phyloP scores from a whole-genome alignment of 139 green algal genomes.

The Dunaliella primolecta region DNA sequence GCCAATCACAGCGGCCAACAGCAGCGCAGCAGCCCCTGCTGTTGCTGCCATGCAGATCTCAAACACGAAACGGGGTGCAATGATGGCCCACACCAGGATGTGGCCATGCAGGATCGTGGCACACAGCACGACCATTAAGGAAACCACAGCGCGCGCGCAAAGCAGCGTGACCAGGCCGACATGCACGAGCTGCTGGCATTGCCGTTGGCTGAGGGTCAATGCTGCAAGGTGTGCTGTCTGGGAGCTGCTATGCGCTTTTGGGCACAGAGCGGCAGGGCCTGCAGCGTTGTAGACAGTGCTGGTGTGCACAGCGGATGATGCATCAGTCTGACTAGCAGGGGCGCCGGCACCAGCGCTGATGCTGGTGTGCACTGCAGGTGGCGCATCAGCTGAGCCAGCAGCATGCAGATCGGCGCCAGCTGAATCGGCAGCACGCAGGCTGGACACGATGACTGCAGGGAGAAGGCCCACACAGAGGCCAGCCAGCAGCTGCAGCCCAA shows the following conservation, averaged over 20 bases:
- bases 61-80: constrained; percentile 89
- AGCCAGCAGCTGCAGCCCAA: constrained; percentile 41
- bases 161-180: not conserved
- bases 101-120: constrained; percentile 68
- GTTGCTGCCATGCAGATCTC: constrained; percentile 47
- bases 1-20: too few species aligned
- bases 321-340: too few species aligned
- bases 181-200: not conserved
- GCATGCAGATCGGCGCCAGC: too few species aligned
- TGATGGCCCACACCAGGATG: constrained; percentile 87
- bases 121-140: constrained; percentile 42
- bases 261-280: too few species aligned
- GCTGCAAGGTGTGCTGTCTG: too few species aligned
- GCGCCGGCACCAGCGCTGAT: too few species aligned
- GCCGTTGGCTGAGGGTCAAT: not conserved
- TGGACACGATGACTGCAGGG: not conserved
- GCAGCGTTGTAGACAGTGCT: too few species aligned
- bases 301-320: too few species aligned
- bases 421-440: not conserved
- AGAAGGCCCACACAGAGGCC: not conserved
- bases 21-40: not conserved
- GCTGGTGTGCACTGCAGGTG: too few species aligned
- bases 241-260: too few species aligned
- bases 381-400: too few species aligned
- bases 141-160: not conserved